Conservation (phyloP, 2,329 filamentous ascomycete genomes). For the Fusarium lyarnte region DNA sequence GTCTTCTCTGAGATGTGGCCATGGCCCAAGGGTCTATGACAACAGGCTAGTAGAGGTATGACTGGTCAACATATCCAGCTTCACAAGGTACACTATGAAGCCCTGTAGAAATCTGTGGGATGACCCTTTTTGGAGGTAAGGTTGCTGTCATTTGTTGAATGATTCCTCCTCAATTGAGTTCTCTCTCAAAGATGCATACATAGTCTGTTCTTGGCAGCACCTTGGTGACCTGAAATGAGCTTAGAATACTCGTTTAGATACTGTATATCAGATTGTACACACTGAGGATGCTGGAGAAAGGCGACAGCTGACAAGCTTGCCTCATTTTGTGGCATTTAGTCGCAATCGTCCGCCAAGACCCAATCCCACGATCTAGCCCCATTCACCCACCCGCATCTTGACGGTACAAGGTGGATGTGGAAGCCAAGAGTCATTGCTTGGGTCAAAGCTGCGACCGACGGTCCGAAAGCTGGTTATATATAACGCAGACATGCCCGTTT, state of each 20-base stretch:
- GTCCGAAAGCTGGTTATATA: conserved; percentile 16
- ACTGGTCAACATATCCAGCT: background rate
- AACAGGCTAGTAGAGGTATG: too few relatives aligned
- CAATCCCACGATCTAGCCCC: conserved; percentile 24
- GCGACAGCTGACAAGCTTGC: conserved; percentile 18
- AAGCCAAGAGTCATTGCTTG: conserved; percentile 10
- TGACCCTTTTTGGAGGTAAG: background rate
- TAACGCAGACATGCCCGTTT: background rate
- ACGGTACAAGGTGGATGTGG: conserved; percentile 12
- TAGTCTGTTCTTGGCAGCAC: background rate
- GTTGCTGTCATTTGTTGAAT: background rate
- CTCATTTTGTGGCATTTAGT: conserved; percentile 36
- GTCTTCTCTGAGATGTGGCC: background rate
- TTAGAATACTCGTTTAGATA: background rate
- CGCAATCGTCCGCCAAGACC: conserved; percentile 40
- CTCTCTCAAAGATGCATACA: background rate
- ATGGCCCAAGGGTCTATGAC: background rate
- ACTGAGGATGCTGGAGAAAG: background rate
- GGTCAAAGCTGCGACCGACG: conserved; percentile 9
- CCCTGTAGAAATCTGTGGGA: background rate
- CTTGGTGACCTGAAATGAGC: conserved; percentile 6
- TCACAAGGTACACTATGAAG: background rate
- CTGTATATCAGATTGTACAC: background rate
- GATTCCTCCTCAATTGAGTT: background rate
- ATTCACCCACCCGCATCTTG: conserved; percentile 12